Conservation (phyloP, 495 filamentous ascomycete genomes). For the Apiosordaria backusii region DNA sequence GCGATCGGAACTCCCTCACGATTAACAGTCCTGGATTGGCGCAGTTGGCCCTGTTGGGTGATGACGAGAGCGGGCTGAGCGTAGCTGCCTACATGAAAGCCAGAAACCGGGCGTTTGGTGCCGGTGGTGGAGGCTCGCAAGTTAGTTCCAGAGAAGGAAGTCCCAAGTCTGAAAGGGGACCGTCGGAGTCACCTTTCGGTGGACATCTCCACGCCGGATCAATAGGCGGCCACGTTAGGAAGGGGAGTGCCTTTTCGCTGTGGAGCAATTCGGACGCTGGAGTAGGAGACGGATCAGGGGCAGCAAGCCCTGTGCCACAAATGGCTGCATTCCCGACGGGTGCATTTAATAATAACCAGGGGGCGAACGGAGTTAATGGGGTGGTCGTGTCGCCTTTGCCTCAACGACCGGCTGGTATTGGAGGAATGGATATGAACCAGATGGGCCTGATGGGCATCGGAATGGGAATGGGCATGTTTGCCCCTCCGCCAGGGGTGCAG, state of each 20-base stretch:
- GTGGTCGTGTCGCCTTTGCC: constrained; percentile 6
- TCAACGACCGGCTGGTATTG: not conserved
- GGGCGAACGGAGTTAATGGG: not conserved
- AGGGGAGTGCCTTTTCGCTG: constrained; percentile 12
- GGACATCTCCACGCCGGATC: constrained; percentile 6
- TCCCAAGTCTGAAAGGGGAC: constrained; percentile 42
- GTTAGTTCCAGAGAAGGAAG: constrained; percentile 58
- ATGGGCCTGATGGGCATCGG: constrained; percentile 1
- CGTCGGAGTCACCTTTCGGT: not conserved
- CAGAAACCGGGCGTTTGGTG: constrained; percentile 69
- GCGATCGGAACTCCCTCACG: constrained; percentile 28
- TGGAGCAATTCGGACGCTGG: constrained; percentile 11
- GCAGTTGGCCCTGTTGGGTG: constrained; percentile 68
- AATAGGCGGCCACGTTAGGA: constrained; percentile 14
- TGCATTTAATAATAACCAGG: not conserved
- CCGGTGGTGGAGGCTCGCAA: constrained; percentile 54
- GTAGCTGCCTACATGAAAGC: constrained; percentile 68
- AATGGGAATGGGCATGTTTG: not conserved
- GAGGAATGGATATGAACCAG: constrained; percentile 5
- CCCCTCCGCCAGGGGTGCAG: not conserved
- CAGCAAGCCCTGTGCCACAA: constrained; percentile 2
- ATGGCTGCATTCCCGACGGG: constrained; percentile 4
- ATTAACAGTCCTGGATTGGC: constrained; percentile 57
- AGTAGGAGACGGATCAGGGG: not conserved
- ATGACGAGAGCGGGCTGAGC: constrained; percentile 56